Evolutionary conservation across 192 early-diverging fungal genomes (phyloP).

Genomic region (Umbelopsis sp.): DNA sequence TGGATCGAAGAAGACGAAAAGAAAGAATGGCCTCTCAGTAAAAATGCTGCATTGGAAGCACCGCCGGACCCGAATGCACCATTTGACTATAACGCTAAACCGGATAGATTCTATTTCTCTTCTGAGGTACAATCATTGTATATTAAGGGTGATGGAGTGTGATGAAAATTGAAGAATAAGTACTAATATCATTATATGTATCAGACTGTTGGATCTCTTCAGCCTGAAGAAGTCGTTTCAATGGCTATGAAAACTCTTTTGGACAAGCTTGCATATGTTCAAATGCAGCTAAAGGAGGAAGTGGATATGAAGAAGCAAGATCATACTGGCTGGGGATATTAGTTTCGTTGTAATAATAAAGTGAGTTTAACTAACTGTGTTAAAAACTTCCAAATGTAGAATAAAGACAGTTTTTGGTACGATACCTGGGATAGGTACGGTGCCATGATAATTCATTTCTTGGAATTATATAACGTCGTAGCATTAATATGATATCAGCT

Average conservation of each 20-base stretch:
- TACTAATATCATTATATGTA: constrained; percentile 8
- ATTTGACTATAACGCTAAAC: constrained; percentile 83
- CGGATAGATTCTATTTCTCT: constrained; percentile 75
- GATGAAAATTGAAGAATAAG: neutral
- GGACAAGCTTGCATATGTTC: constrained; percentile 72
- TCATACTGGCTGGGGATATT: constrained; percentile 27
- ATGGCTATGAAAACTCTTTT: constrained; percentile 70
- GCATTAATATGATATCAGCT: no score
- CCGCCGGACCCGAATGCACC: constrained; percentile 50
- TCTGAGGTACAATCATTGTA: constrained; percentile 55
- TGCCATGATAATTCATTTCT: no score
- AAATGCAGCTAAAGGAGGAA: constrained; percentile 62
- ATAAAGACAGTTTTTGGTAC: neutral
- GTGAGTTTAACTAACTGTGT: no score
- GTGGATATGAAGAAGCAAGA: constrained; percentile 38
- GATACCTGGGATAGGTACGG: no score
- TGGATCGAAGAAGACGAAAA: constrained; percentile 89
- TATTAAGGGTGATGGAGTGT: neutral
- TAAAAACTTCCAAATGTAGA: neutral
- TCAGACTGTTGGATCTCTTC: constrained; percentile 73
- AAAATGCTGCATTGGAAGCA: constrained; percentile 66
- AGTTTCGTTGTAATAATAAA: constrained; percentile 6
- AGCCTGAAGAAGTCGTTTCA: constrained; percentile 70
- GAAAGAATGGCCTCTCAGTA: constrained; percentile 83
- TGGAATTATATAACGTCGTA: no score